These are phyloP conservation scores for Streptanthus diversifolius DNA, from an alignment of 345 rosid species.

Conservation along the genomic window DNA sequence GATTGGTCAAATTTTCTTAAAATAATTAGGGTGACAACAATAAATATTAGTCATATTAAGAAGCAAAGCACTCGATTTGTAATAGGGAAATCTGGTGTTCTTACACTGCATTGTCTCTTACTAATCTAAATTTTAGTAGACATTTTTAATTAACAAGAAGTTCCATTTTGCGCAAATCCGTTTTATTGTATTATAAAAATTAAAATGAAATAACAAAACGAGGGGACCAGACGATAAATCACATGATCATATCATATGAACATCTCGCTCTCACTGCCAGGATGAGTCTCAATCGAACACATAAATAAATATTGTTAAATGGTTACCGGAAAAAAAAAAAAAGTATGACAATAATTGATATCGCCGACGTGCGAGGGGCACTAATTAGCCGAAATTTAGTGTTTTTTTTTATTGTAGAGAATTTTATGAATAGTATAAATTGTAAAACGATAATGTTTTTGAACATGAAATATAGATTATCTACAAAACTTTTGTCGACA, in stretches of 20 bases:
- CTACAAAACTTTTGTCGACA: background rate
- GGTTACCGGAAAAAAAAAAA: background rate
- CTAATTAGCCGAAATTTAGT: background rate
- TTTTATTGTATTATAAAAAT: background rate
- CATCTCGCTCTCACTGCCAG: slow-evolving; percentile 9
- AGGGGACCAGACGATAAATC: slow-evolving; percentile 33
- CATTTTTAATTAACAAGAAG: background rate
- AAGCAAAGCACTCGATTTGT: background rate
- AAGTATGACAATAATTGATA: slow-evolving; percentile 15
- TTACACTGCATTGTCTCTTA: background rate
- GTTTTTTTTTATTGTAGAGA: background rate
- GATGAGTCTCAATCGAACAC: slow-evolving; percentile 23
- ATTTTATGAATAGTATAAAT: background rate
- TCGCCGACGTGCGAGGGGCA: slow-evolving; percentile 12
- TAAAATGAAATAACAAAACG: background rate
- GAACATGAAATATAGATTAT: background rate
- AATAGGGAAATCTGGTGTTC: background rate
- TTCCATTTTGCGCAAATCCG: background rate
- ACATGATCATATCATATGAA: slow-evolving; percentile 27
- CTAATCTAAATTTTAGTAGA: background rate
- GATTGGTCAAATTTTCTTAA: slow-evolving; percentile 13
- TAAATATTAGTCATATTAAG: background rate
- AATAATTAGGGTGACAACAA: background rate
- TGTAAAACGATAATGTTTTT: background rate
- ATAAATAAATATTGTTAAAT: background rate